A percentile compares a stretch with the other conserved stretches of the same genome.
Conservation (phyloP, 805 yeast genomes). For the Candida taoyuanica region DNA sequence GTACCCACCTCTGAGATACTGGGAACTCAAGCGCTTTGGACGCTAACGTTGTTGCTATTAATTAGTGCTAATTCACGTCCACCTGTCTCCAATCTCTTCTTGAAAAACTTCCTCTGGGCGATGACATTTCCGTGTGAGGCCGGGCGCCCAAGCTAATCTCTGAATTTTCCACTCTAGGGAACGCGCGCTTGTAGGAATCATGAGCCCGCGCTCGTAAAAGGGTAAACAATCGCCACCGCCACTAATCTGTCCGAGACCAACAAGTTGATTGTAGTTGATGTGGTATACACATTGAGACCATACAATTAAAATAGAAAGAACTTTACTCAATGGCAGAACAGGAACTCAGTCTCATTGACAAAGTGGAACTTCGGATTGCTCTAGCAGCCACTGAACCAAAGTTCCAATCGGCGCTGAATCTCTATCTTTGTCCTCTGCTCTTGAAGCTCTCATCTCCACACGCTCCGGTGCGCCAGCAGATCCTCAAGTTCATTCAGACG, state of each 20-base stretch:
- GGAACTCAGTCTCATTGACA: constrained; percentile 61
- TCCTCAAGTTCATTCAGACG: constrained; percentile 62
- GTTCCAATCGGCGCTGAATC: constrained; percentile 52
- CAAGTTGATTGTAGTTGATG: too few species aligned
- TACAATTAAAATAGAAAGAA: neutral
- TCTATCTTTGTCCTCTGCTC: constrained; percentile 72
- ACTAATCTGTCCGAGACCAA: too few species aligned
- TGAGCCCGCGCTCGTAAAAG: neutral
- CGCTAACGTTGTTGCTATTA: too few species aligned
- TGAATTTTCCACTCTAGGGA: too few species aligned
- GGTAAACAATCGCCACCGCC: constrained; percentile 9
- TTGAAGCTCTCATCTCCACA: constrained; percentile 74
- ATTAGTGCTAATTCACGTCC: too few species aligned
- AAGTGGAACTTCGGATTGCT: constrained; percentile 79
- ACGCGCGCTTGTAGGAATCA: too few species aligned
- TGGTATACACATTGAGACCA: too few species aligned
- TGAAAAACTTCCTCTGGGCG: neutral
- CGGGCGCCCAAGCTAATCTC: too few species aligned
- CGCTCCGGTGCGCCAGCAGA: constrained; percentile 58
- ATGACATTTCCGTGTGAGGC: too few species aligned
- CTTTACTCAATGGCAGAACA: constrained; percentile 25
- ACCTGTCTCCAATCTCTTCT: neutral
- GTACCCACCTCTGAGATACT: constrained; percentile 62
- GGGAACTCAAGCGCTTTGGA: constrained; percentile 56
- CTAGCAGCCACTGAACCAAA: constrained; percentile 65